A percentile compares a stretch with the other conserved stretches of the same genome.
phyloP scores from a whole-genome alignment of 2,329 filamentous ascomycete genomes.

The Aspergillus ochraceus region DNA sequence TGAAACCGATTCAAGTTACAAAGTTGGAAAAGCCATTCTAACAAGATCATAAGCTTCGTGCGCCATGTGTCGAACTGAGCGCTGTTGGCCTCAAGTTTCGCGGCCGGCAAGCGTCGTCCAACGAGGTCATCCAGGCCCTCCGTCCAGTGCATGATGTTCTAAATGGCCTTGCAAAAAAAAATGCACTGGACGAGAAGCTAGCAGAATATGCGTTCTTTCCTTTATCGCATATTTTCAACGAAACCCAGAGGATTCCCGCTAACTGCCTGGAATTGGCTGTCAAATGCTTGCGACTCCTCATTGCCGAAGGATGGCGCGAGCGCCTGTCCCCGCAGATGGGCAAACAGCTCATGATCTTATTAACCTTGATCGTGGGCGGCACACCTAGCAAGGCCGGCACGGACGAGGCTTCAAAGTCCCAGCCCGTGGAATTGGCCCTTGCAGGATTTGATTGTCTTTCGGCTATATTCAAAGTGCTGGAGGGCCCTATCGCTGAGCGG shows the following conservation, averaged over 20 bases:
- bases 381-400: constrained; percentile 55
- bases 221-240: constrained; percentile 79
- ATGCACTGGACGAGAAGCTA: constrained; percentile 71
- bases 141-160: constrained; percentile 44
- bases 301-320: constrained; percentile 75
- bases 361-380: constrained; percentile 78
- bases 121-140: constrained; percentile 51
- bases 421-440: constrained; percentile 71
- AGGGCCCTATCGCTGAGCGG: constrained; percentile 46
- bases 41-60: constrained; percentile 51
- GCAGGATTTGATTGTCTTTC: constrained; percentile 70
- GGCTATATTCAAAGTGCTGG: constrained; percentile 63
- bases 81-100: constrained; percentile 54
- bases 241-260: constrained; percentile 70
- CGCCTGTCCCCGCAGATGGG: constrained; percentile 70
- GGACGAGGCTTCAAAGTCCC: constrained; percentile 26
- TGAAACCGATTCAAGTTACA: not conserved
- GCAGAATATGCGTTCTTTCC: constrained; percentile 97
- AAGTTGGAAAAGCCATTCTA: constrained; percentile 12
- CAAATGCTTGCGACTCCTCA: constrained; percentile 70
- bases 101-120: constrained; percentile 44
- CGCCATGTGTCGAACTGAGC: constrained; percentile 59
- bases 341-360: constrained; percentile 80
- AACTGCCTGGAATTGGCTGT: constrained; percentile 71
- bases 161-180: constrained; percentile 39